A percentile compares a stretch with the other conserved stretches of the same genome.
These are phyloP conservation scores for Sergeia podlipaevii DNA, from an alignment of 208 protist species.

Conservation along the genomic window DNA sequence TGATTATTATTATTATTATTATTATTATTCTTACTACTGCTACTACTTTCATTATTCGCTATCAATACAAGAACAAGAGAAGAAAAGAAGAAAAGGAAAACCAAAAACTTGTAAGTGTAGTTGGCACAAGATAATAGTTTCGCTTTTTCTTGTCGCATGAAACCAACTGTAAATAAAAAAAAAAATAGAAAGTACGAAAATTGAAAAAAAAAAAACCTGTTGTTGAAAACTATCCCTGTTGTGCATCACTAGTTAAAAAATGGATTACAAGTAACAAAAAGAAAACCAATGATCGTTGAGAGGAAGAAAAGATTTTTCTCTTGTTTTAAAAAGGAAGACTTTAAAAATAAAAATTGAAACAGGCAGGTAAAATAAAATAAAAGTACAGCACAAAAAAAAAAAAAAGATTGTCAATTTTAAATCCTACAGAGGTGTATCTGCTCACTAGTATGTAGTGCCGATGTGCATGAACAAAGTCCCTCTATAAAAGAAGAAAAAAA, in stretches of 20 bases:
- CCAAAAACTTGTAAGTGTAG: neutral
- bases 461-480: too few species aligned
- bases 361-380: conserved; percentile 2
- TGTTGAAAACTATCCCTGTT: neutral
- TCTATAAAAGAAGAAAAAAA: neutral
- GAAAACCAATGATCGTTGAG: too few species aligned
- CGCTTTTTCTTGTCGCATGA: neutral
- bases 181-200: conserved; percentile 9
- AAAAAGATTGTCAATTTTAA: too few species aligned
- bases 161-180: conserved; percentile 1
- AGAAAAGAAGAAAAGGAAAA: conserved; percentile 6
- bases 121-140: conserved; percentile 15
- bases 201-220: conserved; percentile 1
- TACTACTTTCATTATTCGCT: conserved; percentile 10
- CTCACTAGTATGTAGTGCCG: too few species aligned
- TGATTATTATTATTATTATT: neutral
- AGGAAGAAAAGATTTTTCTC: too few species aligned
- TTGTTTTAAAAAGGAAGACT: neutral
- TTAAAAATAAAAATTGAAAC: conserved; percentile 3
- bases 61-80: conserved; percentile 7
- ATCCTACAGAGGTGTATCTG: too few species aligned
- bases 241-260: neutral
- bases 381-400: neutral
- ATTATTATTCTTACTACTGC: conserved; percentile 7
- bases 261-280: conserved; percentile 1